These are phyloP conservation scores for Rhynchosporium agropyri DNA, from an alignment of 2,329 filamentous ascomycete species.

Conservation along the genomic window DNA sequence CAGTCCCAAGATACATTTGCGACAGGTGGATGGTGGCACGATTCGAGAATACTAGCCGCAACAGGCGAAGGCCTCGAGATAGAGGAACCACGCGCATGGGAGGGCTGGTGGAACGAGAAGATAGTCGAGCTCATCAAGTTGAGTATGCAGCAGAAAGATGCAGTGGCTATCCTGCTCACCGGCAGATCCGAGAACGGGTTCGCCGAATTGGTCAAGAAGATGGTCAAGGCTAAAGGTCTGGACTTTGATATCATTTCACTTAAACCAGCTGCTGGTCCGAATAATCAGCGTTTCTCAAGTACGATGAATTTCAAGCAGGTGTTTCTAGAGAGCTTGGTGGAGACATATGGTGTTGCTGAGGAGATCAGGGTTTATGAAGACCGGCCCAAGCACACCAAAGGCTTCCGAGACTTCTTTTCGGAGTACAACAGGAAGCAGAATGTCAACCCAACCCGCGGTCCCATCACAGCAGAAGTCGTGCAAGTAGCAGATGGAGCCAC, in stretches of 20 bases:
- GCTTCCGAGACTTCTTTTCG: constrained; percentile 82
- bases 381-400: constrained; percentile 68
- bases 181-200: constrained; percentile 81
- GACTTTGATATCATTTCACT: constrained; percentile 87
- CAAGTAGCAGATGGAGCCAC: constrained; percentile 79
- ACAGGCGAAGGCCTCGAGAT: constrained; percentile 81
- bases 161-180: constrained; percentile 82
- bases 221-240: constrained; percentile 74
- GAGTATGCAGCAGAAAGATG: constrained; percentile 81
- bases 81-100: constrained; percentile 84
- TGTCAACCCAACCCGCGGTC: constrained; percentile 57
- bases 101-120: constrained; percentile 96
- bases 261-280: constrained; percentile 82
- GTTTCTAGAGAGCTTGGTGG: constrained; percentile 77
- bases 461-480: constrained; percentile 78
- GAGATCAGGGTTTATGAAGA: constrained; percentile 80
- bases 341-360: constrained; percentile 81
- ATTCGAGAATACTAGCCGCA: constrained; percentile 79
- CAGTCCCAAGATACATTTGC: constrained; percentile 75
- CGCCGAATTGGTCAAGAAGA: constrained; percentile 76
- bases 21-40: constrained; percentile 97
- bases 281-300: constrained; percentile 73
- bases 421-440: constrained; percentile 68
- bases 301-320: constrained; percentile 94
- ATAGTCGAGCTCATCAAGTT: constrained; percentile 79